phyloP scores from a whole-genome alignment of 2,329 filamentous ascomycete species.

The Dothistroma septosporum region DNA sequence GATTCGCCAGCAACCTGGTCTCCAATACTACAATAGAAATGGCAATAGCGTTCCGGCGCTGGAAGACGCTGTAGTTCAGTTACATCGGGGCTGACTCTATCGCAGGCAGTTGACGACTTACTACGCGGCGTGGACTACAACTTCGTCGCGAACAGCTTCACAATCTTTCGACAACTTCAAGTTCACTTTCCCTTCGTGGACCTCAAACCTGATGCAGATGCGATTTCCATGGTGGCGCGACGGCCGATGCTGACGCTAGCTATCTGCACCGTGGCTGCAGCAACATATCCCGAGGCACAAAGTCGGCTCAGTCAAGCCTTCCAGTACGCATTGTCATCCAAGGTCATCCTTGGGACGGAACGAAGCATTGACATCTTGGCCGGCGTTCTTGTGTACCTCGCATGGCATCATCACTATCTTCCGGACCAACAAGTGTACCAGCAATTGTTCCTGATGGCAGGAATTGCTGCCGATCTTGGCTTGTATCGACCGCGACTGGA shows the following conservation, averaged over 20 bases:
- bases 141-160: conserved; percentile 25
- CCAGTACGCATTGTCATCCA: conserved; percentile 24
- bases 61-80: no score
- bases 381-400: conserved; percentile 26
- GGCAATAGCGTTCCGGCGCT: no score
- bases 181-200: conserved; percentile 27
- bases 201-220: conserved; percentile 18
- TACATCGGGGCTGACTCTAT: conserved; percentile 3
- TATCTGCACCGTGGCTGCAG: conserved; percentile 25
- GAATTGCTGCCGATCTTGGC: conserved; percentile 29
- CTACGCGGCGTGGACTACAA: conserved; percentile 26
- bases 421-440: conserved; percentile 26
- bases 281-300: conserved; percentile 20
- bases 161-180: conserved; percentile 22
- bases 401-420: conserved; percentile 29
- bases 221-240: conserved; percentile 20
- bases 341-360: conserved; percentile 25
- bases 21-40: no score
- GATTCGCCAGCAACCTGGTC: no score
- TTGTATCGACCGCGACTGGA: conserved; percentile 18
- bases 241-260: conserved; percentile 26
- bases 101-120: conserved; percentile 19
- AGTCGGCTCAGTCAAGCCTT: conserved; percentile 25
- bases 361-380: conserved; percentile 26
- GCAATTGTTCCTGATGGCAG: conserved; percentile 25